These are phyloP conservation scores for Ochromonadaceae sp. DNA, from an alignment of 352 stramenopile genomes.

Conservation along the genomic window DNA sequence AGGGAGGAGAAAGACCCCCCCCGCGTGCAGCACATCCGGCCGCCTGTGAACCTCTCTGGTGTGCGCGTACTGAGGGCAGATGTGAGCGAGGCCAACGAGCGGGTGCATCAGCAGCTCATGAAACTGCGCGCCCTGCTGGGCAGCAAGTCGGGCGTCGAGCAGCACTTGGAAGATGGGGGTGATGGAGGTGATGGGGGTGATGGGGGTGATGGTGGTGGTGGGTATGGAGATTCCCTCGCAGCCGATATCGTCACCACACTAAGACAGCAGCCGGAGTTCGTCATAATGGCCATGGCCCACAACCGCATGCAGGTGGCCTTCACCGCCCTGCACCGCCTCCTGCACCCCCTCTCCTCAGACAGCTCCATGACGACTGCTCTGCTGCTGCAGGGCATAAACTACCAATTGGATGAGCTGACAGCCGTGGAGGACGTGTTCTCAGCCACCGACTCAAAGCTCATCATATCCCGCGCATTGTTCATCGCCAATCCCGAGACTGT, in stretches of 20 bases:
- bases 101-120: conserved; percentile 1
- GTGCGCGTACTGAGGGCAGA: not conserved
- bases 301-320: not conserved
- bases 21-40: too few species aligned
- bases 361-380: not conserved
- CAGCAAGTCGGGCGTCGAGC: not conserved
- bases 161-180: too few species aligned
- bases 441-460: not conserved
- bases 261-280: not conserved
- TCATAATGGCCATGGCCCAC: not conserved
- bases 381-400: conserved; percentile 1
- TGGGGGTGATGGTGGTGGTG: not conserved
- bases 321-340: not conserved
- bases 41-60: not conserved
- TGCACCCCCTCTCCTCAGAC: conserved; percentile 13
- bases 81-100: not conserved
- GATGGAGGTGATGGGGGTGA: not conserved
- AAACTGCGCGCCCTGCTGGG: not conserved
- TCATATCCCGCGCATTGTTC: not conserved
- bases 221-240: not conserved
- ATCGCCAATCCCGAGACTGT: not conserved
- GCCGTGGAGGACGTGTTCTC: not conserved
- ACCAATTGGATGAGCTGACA: not conserved
- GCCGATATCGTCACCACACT: conserved; percentile 1
- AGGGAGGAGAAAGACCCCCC: too few species aligned